These are phyloP conservation scores for Epichloe coenophiala DNA, from an alignment of 2,329 filamentous ascomycete genomes.

Conservation along the genomic window DNA sequence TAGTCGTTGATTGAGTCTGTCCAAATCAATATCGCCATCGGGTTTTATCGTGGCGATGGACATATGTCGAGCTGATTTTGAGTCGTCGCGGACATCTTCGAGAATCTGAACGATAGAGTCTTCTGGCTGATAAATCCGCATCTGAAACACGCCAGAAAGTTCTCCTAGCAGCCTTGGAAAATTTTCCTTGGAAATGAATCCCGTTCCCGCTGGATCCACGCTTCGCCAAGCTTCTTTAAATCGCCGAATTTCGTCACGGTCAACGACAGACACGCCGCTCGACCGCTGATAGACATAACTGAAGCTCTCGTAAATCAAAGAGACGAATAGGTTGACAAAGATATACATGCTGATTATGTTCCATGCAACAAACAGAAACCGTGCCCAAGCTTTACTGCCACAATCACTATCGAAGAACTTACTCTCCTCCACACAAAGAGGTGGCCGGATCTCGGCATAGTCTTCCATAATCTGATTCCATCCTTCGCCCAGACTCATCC, in stretches of 20 bases:
- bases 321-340: slow-evolving; percentile 96
- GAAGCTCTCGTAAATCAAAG: slow-evolving; percentile 97
- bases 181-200: slow-evolving; percentile 78
- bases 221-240: slow-evolving; percentile 99
- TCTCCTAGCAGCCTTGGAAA: slow-evolving; percentile 85
- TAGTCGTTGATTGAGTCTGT: slow-evolving; percentile 61
- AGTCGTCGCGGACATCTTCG: slow-evolving; percentile 60
- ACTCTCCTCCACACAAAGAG: slow-evolving; percentile 59
- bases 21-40: slow-evolving; percentile 53
- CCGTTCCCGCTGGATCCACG: slow-evolving; percentile 80
- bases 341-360: slow-evolving; percentile 99
- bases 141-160: slow-evolving; percentile 88
- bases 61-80: slow-evolving; percentile 36
- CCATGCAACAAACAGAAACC: slow-evolving; percentile 85
- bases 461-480: slow-evolving; percentile 98
- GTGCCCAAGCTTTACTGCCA: slow-evolving; percentile 78
- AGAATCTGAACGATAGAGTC: slow-evolving; percentile 78
- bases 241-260: slow-evolving; percentile 82
- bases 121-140: slow-evolving; percentile 88
- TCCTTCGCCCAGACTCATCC: slow-evolving; percentile 84
- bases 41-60: slow-evolving; percentile 40
- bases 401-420: slow-evolving; percentile 84
- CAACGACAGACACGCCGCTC: slow-evolving; percentile 80
- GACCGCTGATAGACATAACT: slow-evolving; percentile 97
- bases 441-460: slow-evolving; percentile 65